These are phyloP conservation scores for Leccinum incarnatum DNA, from an alignment of 768 basidiomycete species.

Conservation along the genomic window DNA sequence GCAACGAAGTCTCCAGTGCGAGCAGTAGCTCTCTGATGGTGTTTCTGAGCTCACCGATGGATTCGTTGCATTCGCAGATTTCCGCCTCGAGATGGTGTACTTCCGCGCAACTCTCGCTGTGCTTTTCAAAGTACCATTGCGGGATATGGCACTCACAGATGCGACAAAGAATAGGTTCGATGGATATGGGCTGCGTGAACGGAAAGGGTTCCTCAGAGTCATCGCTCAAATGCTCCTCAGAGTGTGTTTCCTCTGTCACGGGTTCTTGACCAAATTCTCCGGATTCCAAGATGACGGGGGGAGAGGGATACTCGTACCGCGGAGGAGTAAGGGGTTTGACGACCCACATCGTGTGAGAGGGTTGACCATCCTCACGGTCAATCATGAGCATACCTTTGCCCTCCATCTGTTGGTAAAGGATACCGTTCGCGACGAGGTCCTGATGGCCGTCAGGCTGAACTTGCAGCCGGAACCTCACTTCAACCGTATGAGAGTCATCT, in stretches of 20 bases:
- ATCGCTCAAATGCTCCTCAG: slow-evolving; percentile 35
- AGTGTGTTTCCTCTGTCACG: slow-evolving; percentile 35
- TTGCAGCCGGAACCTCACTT: slow-evolving; percentile 85
- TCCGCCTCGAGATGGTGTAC: slow-evolving; percentile 95
- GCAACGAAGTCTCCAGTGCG: slow-evolving; percentile 74
- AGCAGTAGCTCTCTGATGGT: slow-evolving; percentile 75
- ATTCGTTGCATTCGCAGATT: slow-evolving; percentile 91
- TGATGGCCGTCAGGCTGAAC: slow-evolving; percentile 59
- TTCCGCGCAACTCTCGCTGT: slow-evolving; percentile 98
- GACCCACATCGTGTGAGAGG: slow-evolving; percentile 98
- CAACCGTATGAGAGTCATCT: slow-evolving; percentile 93
- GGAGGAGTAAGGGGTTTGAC: slow-evolving; percentile 78
- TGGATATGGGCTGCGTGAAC: slow-evolving; percentile 72
- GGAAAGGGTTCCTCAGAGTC: slow-evolving; percentile 71
- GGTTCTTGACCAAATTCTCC: slow-evolving; percentile 41
- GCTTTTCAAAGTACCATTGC: slow-evolving; percentile 99
- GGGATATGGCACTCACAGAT: slow-evolving; percentile 97
- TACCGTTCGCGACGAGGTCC: slow-evolving; percentile 49
- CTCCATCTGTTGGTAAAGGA: slow-evolving; percentile 84
- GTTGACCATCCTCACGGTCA: slow-evolving; percentile 81
- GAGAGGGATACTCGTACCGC: slow-evolving; percentile 64
- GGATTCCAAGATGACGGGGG: slow-evolving; percentile 54
- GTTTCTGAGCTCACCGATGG: slow-evolving; percentile 80
- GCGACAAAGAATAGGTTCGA: slow-evolving; percentile 85
- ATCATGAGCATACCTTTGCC: slow-evolving; percentile 99